These are phyloP conservation scores for Dendrobium nobile DNA, from an alignment of 106 monocot genomes.

Conservation along the genomic window DNA sequence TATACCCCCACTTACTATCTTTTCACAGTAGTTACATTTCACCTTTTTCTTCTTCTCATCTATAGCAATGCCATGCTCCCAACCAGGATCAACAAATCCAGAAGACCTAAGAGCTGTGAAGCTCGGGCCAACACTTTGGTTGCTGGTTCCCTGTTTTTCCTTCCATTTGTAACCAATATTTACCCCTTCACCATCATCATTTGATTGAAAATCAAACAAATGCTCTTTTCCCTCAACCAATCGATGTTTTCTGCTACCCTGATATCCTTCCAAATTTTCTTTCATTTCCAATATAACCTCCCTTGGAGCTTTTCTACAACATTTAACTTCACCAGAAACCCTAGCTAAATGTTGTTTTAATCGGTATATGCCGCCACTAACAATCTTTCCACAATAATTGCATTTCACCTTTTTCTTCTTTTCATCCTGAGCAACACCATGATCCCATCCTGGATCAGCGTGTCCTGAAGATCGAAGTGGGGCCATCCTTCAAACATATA, in stretches of 20 bases:
- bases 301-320: constrained; percentile 50
- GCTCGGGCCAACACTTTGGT: constrained; percentile 16
- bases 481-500: constrained; percentile 23
- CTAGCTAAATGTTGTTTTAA: constrained; percentile 68
- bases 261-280: constrained; percentile 40
- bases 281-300: constrained; percentile 53
- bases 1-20: constrained; percentile 67
- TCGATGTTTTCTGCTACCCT: constrained; percentile 22
- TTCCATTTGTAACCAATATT: constrained; percentile 24
- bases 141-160: constrained; percentile 6
- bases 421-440: constrained; percentile 57
- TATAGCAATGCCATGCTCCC: constrained; percentile 62
- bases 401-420: constrained; percentile 67
- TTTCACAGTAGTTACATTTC: constrained; percentile 62
- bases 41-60: constrained; percentile 58
- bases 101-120: constrained; percentile 30
- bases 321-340: constrained; percentile 62
- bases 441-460: constrained; percentile 63
- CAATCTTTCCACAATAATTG: constrained; percentile 61
- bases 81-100: constrained; percentile 59
- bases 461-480: constrained; percentile 24
- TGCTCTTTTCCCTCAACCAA: constrained; percentile 31
- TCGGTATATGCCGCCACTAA: constrained; percentile 56
- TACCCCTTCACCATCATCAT: constrained; percentile 33
- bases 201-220: constrained; percentile 19